Conservation (phyloP, 345 rosid species). For the Iberis pinnata region DNA sequence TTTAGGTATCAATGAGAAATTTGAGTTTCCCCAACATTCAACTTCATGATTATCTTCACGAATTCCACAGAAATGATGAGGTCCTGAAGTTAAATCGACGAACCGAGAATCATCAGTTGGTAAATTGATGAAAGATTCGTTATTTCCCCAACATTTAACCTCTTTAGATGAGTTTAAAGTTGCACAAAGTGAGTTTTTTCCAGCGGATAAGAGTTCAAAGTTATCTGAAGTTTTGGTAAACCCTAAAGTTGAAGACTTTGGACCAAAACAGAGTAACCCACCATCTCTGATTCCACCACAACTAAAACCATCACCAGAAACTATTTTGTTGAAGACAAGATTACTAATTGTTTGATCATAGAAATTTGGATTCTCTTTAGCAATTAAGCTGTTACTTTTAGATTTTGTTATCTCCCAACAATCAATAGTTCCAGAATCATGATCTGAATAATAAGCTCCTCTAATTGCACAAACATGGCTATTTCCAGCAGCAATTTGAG, state of each 20-base stretch:
- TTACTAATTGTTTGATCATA: constrained; percentile 41
- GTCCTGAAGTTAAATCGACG: constrained; percentile 63
- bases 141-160: constrained; percentile 64
- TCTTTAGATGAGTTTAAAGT: constrained; percentile 41
- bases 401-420: constrained; percentile 61
- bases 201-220: constrained; percentile 52
- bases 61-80: constrained; percentile 72
- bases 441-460: constrained; percentile 71
- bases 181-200: constrained; percentile 49
- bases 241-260: constrained; percentile 35
- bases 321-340: constrained; percentile 49
- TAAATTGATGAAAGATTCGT: constrained; percentile 29
- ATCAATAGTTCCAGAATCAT: constrained; percentile 58
- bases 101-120: constrained; percentile 35
- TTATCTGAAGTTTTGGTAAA: constrained; percentile 35
- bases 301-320: constrained; percentile 80
- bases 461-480: constrained; percentile 78
- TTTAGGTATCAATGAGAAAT: constrained; percentile 55
- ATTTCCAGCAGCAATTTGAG: constrained; percentile 75
- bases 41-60: constrained; percentile 72
- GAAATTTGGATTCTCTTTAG: constrained; percentile 33
- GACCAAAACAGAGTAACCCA: constrained; percentile 77
- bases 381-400: constrained; percentile 34
- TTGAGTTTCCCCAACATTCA: constrained; percentile 76
- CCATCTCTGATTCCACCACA: constrained; percentile 74